These are phyloP conservation scores for Amyloporia xantha DNA, from an alignment of 768 basidiomycete species.

Conservation along the genomic window DNA sequence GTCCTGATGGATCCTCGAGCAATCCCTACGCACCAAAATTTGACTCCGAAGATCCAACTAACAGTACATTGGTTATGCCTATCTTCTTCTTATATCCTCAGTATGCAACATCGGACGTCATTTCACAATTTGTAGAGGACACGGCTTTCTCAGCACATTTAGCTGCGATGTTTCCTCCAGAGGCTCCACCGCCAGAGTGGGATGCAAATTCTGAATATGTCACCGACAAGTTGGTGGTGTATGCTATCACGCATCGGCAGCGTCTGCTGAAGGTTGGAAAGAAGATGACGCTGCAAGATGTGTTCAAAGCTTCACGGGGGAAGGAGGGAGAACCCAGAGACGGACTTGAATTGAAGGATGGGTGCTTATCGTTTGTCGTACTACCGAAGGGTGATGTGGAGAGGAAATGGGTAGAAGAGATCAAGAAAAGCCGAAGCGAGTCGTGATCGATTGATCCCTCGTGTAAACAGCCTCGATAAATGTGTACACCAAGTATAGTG, in stretches of 20 bases:
- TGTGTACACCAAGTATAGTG: background rate
- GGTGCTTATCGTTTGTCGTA: slow-evolving; percentile 73
- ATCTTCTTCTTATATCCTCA: slow-evolving; percentile 93
- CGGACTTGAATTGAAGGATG: slow-evolving; percentile 80
- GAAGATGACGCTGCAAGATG: slow-evolving; percentile 79
- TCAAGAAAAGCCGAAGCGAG: slow-evolving; percentile 44
- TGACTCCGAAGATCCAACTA: slow-evolving; percentile 55
- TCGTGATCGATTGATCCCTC: background rate
- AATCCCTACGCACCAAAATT: slow-evolving; percentile 61
- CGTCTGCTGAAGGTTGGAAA: slow-evolving; percentile 87
- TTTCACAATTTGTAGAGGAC: slow-evolving; percentile 79
- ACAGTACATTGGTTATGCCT: slow-evolving; percentile 67
- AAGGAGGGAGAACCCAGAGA: slow-evolving; percentile 58
- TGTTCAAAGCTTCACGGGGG: slow-evolving; percentile 55
- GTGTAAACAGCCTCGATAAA: background rate
- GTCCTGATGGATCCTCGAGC: slow-evolving; percentile 40
- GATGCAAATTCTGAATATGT: slow-evolving; percentile 65
- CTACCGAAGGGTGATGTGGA: slow-evolving; percentile 74
- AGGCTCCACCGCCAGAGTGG: slow-evolving; percentile 64
- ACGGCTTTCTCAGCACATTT: slow-evolving; percentile 78
- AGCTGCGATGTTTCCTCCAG: slow-evolving; percentile 75
- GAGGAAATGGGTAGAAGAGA: slow-evolving; percentile 81
- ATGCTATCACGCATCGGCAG: slow-evolving; percentile 72
- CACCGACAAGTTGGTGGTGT: slow-evolving; percentile 61
- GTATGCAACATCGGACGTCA: slow-evolving; percentile 82